Conservation (phyloP, 768 basidiomycete species). For the Tremella fuciformis region DNA sequence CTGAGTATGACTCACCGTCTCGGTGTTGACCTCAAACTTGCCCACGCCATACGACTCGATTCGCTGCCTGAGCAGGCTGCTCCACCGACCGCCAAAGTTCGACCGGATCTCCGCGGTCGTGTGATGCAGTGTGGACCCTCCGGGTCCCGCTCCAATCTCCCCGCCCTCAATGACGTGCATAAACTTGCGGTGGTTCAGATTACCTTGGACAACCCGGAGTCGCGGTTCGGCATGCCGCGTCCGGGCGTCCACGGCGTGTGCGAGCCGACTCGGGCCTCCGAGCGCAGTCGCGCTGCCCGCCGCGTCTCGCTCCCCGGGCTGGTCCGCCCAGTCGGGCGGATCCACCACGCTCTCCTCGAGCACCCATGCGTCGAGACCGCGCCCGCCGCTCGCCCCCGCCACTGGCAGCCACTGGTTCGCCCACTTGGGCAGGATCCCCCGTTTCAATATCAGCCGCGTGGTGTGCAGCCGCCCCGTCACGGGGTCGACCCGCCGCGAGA, state of each 20-base stretch:
- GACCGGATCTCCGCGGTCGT: constrained; percentile 86
- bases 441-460: constrained; percentile 86
- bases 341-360: constrained; percentile 94
- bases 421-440: constrained; percentile 88
- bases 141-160: constrained; percentile 64
- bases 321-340: constrained; percentile 58
- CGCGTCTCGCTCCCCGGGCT: background rate
- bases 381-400: constrained; percentile 55
- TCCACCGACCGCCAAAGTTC: constrained; percentile 84
- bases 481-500: constrained; percentile 72
- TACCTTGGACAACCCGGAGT: constrained; percentile 74
- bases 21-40: constrained; percentile 81
- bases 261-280: background rate
- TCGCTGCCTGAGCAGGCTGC: constrained; percentile 57
- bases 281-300: background rate
- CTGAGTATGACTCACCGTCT: constrained; percentile 60
- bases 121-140: constrained; percentile 72
- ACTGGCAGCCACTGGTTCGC: constrained; percentile 68
- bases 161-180: constrained; percentile 88
- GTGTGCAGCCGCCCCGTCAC: constrained; percentile 71
- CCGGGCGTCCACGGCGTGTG: constrained; percentile 9
- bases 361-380: constrained; percentile 83
- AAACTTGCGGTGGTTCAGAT: constrained; percentile 89
- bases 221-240: constrained; percentile 19
- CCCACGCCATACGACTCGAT: constrained; percentile 83